These are phyloP conservation scores for Allodekkera sacchari DNA, from an alignment of 805 yeast genomes.

Conservation along the genomic window DNA sequence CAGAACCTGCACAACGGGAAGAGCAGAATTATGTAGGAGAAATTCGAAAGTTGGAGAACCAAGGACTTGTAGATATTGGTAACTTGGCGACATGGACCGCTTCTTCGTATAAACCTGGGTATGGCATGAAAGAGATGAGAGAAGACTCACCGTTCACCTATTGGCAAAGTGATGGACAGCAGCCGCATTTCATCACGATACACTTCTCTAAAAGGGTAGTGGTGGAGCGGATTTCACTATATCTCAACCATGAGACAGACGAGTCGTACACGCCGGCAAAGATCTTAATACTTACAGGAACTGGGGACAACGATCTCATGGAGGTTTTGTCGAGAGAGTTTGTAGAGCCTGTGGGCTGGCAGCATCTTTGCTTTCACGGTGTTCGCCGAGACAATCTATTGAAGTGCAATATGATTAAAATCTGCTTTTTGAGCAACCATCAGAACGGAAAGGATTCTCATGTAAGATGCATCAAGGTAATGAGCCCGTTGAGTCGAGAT, in stretches of 20 bases:
- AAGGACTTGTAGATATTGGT: slow-evolving; percentile 67
- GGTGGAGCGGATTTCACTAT: slow-evolving; percentile 60
- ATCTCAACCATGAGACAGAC: slow-evolving; percentile 62
- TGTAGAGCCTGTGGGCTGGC: slow-evolving; percentile 73
- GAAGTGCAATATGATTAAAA: slow-evolving; percentile 56
- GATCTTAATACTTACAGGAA: slow-evolving; percentile 60
- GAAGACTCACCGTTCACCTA: slow-evolving; percentile 63
- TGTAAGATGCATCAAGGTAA: slow-evolving; percentile 62
- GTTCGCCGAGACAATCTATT: slow-evolving; percentile 47
- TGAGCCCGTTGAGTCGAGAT: slow-evolving; percentile 31
- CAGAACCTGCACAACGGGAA: too few relatives aligned
- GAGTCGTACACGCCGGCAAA: slow-evolving; percentile 89
- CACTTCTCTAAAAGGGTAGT: slow-evolving; percentile 74
- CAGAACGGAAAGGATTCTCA: slow-evolving; percentile 97
- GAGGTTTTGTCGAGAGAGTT: slow-evolving; percentile 56
- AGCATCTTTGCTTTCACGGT: slow-evolving; percentile 49
- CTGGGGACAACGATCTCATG: slow-evolving; percentile 68
- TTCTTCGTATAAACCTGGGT: slow-evolving; percentile 67
- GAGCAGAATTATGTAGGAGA: too few relatives aligned
- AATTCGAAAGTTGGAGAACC: slow-evolving; percentile 43
- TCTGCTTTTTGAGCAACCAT: slow-evolving; percentile 67
- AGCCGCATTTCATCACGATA: slow-evolving; percentile 76
- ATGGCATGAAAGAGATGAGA: slow-evolving; percentile 61
- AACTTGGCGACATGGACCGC: slow-evolving; percentile 78
- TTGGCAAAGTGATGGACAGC: slow-evolving; percentile 95